These are phyloP conservation scores for Scalesia atractyloides DNA, from an alignment of 129 eudicot species.

Conservation along the genomic window DNA sequence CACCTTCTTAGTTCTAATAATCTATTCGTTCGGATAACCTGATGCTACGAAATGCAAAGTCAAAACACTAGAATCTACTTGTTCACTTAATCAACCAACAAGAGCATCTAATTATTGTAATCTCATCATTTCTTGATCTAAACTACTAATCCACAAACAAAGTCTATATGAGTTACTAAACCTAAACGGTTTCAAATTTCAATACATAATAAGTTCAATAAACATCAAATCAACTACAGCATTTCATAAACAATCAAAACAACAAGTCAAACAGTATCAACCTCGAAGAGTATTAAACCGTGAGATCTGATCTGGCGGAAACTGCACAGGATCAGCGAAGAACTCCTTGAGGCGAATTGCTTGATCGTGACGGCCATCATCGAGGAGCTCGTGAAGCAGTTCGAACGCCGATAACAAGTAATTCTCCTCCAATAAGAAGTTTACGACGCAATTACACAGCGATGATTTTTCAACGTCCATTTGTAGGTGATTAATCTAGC, in stretches of 20 bases:
- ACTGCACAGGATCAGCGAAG: slow-evolving; percentile 82
- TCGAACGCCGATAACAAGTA: slow-evolving; percentile 92
- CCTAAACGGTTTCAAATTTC: background rate
- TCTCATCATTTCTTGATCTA: no score
- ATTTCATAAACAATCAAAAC: background rate
- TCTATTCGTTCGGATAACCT: no score
- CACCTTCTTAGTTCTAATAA: no score
- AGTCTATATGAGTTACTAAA: no score
- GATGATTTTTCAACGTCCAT: slow-evolving; percentile 99
- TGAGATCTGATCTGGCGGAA: slow-evolving; percentile 99
- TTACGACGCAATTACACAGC: slow-evolving; percentile 96
- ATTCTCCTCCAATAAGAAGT: slow-evolving; percentile 92
- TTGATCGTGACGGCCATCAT: slow-evolving; percentile 88
- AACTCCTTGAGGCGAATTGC: slow-evolving; percentile 95
- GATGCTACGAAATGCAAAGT: no score
- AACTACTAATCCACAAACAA: no score
- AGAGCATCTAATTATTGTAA: no score
- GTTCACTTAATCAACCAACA: no score
- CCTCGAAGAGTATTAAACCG: slow-evolving; percentile 94
- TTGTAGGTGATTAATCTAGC: background rate
- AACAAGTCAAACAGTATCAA: slow-evolving; percentile 23
- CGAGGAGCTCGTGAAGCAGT: slow-evolving; percentile 99
- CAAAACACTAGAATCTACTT: no score
- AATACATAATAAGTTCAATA: background rate
- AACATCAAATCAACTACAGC: slow-evolving; percentile 14